Evolutionary conservation across 2,329 filamentous ascomycete species (phyloP), one percentile per base, ranked within the genome.

Genomic region (Xylariaceae sp.): DNA sequence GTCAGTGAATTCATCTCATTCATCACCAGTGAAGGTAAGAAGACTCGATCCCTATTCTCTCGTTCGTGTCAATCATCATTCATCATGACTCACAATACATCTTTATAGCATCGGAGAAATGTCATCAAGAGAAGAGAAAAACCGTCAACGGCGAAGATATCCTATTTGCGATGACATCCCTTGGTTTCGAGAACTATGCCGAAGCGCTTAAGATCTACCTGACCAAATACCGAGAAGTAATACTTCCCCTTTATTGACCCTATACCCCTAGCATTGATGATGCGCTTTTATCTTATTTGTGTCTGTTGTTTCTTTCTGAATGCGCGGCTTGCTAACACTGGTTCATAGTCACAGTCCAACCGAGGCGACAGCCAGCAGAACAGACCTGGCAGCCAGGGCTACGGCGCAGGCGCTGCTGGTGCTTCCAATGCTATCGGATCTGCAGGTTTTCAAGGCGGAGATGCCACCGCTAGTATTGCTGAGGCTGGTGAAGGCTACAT

Each of bases 1-100:
- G 94, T 99, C 60, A 97, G 92, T 86, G 94, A 99, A 78, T 99
- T 99, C 76, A 99, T 99, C 80, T 96, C 91, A 5, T 99, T 99
- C 81, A 97, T 99, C 73, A 99, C 94, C 42, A 97, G 93, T 75
- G 94, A 99, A 83, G 94, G 94, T 96, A 75, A 73, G 88, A 30
- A 30, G 23, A 30, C 23, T 30, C 23, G 23, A 8, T 42, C 37
- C 11, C 37, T 42, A 9, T 42, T 42, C 37, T 8, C 37, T 42
- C 37, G 11, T 7, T 42, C 37, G 11, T 13, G 23, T 30, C 23
- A 30, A 30, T 30, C 23, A 30, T 42, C 37, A 42, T 42, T 42
- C 37, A 42, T 42, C 39, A 34, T 47, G 6, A 58, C 64, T 54
- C 51, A 52, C 60, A 55, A 58, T 68, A 57, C 63, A 66, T 70